These are phyloP conservation scores for Colletotrichum lini DNA, from an alignment of 2,329 filamentous ascomycete species.

Conservation along the genomic window DNA sequence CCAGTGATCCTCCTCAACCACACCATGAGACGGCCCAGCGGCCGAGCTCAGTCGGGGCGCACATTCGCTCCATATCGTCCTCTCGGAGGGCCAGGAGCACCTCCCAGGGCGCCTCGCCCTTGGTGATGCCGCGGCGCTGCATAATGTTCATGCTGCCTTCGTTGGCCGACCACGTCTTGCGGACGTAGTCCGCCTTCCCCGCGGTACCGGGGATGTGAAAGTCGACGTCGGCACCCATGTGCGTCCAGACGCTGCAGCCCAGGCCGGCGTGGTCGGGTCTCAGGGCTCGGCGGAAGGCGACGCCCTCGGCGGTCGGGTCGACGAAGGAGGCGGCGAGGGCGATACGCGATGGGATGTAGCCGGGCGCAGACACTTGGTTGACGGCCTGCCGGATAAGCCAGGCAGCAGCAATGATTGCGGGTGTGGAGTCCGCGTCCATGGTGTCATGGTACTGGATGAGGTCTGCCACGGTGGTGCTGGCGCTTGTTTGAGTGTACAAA, in stretches of 20 bases:
- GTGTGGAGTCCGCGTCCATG: neutral
- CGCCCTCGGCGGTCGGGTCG: slow-evolving; percentile 20
- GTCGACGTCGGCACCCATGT: slow-evolving; percentile 40
- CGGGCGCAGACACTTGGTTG: neutral
- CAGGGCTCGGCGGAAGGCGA: slow-evolving; percentile 13
- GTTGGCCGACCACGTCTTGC: slow-evolving; percentile 39
- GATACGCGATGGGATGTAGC: slow-evolving; percentile 26
- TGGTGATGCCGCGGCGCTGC: slow-evolving; percentile 26
- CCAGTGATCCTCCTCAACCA: neutral
- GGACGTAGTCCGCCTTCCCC: slow-evolving; percentile 21
- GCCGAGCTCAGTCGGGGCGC: neutral
- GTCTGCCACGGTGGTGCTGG: neutral
- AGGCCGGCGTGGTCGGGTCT: slow-evolving; percentile 21
- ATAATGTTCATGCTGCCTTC: slow-evolving; percentile 36
- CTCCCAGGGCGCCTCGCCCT: slow-evolving; percentile 30
- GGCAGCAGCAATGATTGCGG: slow-evolving; percentile 14
- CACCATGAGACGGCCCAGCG: slow-evolving; percentile 18
- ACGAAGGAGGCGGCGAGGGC: slow-evolving; percentile 15
- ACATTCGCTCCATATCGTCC: slow-evolving; percentile 35
- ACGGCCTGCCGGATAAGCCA: slow-evolving; percentile 27
- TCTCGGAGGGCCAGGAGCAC: slow-evolving; percentile 18
- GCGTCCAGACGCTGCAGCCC: slow-evolving; percentile 32
- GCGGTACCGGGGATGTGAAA: slow-evolving; percentile 29
- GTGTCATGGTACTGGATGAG: neutral
- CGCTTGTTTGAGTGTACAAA: slow-evolving; percentile 28